Conservation (phyloP, 2,329 filamentous ascomycete genomes). For the Colletotrichum sp. region DNA sequence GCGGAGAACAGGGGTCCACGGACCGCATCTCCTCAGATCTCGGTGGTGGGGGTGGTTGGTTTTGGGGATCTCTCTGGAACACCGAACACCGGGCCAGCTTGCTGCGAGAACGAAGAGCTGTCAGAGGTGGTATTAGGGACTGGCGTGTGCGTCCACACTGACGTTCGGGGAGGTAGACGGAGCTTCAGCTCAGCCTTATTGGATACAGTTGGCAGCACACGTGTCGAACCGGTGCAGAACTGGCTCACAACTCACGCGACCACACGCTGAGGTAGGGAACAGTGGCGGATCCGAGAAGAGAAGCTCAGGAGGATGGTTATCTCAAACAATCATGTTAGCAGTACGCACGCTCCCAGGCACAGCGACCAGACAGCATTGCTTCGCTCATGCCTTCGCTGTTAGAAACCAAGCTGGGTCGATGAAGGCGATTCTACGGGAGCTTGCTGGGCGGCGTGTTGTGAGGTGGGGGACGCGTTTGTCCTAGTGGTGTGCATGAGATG, state of each 20-base stretch:
- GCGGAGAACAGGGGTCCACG: slow-evolving; percentile 7
- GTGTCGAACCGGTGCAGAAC: neutral
- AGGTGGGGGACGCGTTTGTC: neutral
- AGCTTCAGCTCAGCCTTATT: neutral
- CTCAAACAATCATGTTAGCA: neutral
- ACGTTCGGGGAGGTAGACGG: neutral
- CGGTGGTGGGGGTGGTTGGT: slow-evolving; percentile 5
- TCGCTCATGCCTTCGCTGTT: neutral
- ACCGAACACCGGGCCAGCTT: neutral
- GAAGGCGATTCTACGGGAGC: neutral
- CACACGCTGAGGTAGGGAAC: neutral
- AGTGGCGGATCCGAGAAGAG: neutral
- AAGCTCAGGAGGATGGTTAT: neutral
- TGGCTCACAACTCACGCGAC: neutral
- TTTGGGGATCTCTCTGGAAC: neutral
- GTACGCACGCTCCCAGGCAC: neutral
- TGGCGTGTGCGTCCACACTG: neutral
- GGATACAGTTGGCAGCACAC: neutral
- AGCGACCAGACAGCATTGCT: neutral
- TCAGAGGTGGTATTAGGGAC: neutral
- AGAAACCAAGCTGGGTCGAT: neutral
- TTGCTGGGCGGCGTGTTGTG: neutral
- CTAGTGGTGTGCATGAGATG: neutral
- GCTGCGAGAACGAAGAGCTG: neutral
- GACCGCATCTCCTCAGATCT: slow-evolving; percentile 5